phyloP scores from a whole-genome alignment of 2,329 filamentous ascomycete genomes.

The Dryadomyces sulphureus region DNA sequence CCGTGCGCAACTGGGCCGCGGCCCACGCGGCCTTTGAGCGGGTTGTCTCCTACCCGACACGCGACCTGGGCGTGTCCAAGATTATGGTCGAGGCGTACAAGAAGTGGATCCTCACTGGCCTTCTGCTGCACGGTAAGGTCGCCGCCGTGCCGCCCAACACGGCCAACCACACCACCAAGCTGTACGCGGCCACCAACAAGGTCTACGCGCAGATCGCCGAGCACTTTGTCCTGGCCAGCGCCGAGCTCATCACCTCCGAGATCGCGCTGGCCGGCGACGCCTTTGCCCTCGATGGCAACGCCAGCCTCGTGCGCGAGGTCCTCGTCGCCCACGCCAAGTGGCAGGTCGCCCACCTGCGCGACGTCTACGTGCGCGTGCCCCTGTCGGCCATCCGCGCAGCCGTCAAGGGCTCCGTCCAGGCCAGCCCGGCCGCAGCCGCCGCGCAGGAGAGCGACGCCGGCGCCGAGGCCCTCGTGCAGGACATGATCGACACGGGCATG shows the following conservation, averaged over 20 bases:
- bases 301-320: constrained; percentile 54
- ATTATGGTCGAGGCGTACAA: constrained; percentile 84
- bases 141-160: constrained; percentile 39
- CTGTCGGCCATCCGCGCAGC: constrained; percentile 34
- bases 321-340: constrained; percentile 58
- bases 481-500: constrained; percentile 41
- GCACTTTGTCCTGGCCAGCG: constrained; percentile 41
- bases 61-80: constrained; percentile 49
- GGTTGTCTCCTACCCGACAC: constrained; percentile 51
- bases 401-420: constrained; percentile 26
- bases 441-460: constrained; percentile 26
- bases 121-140: constrained; percentile 51
- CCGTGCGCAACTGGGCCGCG: constrained; percentile 43
- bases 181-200: constrained; percentile 43
- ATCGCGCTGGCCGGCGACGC: constrained; percentile 41
- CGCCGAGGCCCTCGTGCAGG: constrained; percentile 29
- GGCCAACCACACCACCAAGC: constrained; percentile 34
- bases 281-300: constrained; percentile 54
- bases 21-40: constrained; percentile 48
- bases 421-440: constrained; percentile 15
- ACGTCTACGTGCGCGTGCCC: constrained; percentile 50
- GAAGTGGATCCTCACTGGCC: constrained; percentile 69
- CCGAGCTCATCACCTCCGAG: constrained; percentile 45
- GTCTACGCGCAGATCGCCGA: constrained; percentile 57
- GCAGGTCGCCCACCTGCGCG: constrained; percentile 57